Evolutionary conservation across 768 basidiomycete genomes (phyloP).

Genomic region (Ephemerocybe angulata): DNA sequence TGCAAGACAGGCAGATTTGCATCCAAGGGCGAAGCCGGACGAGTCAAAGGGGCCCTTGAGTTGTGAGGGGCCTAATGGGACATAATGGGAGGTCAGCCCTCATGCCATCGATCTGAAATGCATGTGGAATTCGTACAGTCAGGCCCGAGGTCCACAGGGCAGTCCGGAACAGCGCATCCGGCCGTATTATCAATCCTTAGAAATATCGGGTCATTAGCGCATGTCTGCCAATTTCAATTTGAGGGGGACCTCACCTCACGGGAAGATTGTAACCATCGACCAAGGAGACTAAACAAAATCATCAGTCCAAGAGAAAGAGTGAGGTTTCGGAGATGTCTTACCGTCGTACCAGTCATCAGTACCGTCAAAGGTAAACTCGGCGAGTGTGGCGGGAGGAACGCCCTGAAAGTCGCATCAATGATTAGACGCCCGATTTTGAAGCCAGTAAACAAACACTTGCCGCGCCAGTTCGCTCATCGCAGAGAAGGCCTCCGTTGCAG

Average conservation of each 20-base stretch:
- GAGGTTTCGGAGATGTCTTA: conserved; percentile 18
- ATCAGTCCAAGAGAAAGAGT: neutral
- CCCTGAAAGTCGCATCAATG: conserved; percentile 26
- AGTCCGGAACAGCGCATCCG: conserved; percentile 52
- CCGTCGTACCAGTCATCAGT: conserved; percentile 58
- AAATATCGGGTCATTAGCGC: no score
- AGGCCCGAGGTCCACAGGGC: conserved; percentile 58
- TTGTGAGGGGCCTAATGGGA: conserved; percentile 39
- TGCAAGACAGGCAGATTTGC: conserved; percentile 53
- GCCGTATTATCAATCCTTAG: conserved; percentile 52
- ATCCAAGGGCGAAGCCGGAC: conserved; percentile 53
- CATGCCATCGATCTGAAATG: neutral
- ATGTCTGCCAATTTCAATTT: no score
- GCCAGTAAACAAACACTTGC: conserved; percentile 19
- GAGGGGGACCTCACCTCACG: conserved; percentile 25
- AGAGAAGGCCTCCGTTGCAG: conserved; percentile 60
- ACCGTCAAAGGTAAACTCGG: conserved; percentile 56
- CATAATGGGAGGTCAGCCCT: neutral
- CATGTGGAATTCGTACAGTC: conserved; percentile 36
- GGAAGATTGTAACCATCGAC: conserved; percentile 68
- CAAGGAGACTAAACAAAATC: conserved; percentile 51
- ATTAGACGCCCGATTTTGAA: neutral
- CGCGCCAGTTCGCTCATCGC: conserved; percentile 46
- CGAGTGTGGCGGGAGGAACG: conserved; percentile 62
- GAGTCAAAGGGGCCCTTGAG: conserved; percentile 53